Evolutionary conservation across 495 filamentous ascomycete species (phyloP), one percentile per base, ranked within the genome.

Genomic region (Tuber umbilicatum): DNA sequence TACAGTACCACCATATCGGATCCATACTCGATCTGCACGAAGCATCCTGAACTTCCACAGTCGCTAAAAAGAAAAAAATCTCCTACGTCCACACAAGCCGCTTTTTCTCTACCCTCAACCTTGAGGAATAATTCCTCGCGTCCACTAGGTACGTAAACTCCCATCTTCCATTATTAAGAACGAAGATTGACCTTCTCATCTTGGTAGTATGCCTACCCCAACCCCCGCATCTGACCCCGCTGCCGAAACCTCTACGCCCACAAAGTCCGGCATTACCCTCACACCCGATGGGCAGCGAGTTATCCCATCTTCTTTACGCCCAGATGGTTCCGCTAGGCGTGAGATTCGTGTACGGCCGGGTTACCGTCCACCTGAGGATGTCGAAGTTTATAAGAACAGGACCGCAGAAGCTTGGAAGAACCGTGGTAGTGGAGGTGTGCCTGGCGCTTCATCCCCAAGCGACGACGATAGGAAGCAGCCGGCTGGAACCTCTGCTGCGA

Each of bases 371-470:
- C 94, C 95, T 2, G 96, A 99, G 83, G 96, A 99, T 84, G 92
- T 97, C 74, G 93, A 97, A 81, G 85, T 97, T 47, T 99, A 98
- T 88, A 95, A 92, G 86, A 98, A 97, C 85, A 90, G 91, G 64
- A 92, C 90, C 7, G 94, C 94, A 38, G 92, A 94, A 78, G 89
- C 88, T 55, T 97, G 92, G 86, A 94, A 93, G 84, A 93, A 86
- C 78, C 89, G 94, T 31, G 92, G 90, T 19, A 91, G 86, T 75
- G 89, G 88, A 71, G 91, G 91, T 78, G 87, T 97, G 6, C 92
- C 94, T 14, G 96, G 96, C 17, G 92, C 94, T 27, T 92, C 92
- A 73, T 85, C 85, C 0, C 69, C 40, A 55, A 87, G 88, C 70
- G 88, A 89, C 70, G 83, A 87, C 68, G 72, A 83, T 7, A 85